Base-by-base conservation (phyloP, 768 basidiomycete species). In the Phylloporus sp. region DNA sequence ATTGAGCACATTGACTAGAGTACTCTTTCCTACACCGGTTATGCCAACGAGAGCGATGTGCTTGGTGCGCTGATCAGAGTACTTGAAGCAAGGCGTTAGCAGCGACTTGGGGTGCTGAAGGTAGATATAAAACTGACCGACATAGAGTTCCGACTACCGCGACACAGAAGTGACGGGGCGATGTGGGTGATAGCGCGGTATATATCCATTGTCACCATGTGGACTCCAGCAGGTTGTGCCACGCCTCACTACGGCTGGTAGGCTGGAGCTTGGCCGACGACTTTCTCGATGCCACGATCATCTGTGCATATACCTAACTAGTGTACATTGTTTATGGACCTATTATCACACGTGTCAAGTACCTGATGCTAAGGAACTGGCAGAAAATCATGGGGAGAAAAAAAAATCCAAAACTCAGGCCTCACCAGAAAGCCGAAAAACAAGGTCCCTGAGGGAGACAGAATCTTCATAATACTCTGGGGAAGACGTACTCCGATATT, bases 11-110 rank as follows among this genome's bases (percentile, higher is more conserved):
- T 65, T 65, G 20, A 66, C 62, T 9, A 66, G 43, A 7, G 64
- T 65, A 52, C 63, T 65, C 39, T 65, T 65, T 36, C 63, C 63
- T 39, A 53, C 64, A 2, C 63, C 63, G 13, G 63, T 64, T 31
- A 47, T 31, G 10, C 63, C 63, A 22, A 57, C 59, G 31, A 65
- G 29, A 28, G 65, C 63, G 20, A 65, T 47, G 34, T 64, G 51
- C 4, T 50, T 16, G 28, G 49, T 38, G 27, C 10, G 39, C 31
- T 47, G 49, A 34, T 52, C 18, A 5, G 29, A 22, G 24, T 2
- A 6, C 58, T 60, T 55, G 6, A 27, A 4, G 9, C 13, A 24
- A 23, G 12, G 12, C n/a, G 24, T 64, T 7, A 53, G 35, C 24
- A 15, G 24, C 38, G 13, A 42, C 11, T 27, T 16, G 40, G 6